Conservation (phyloP, 306 rosid genomes). For the Trifolium repens region DNA sequence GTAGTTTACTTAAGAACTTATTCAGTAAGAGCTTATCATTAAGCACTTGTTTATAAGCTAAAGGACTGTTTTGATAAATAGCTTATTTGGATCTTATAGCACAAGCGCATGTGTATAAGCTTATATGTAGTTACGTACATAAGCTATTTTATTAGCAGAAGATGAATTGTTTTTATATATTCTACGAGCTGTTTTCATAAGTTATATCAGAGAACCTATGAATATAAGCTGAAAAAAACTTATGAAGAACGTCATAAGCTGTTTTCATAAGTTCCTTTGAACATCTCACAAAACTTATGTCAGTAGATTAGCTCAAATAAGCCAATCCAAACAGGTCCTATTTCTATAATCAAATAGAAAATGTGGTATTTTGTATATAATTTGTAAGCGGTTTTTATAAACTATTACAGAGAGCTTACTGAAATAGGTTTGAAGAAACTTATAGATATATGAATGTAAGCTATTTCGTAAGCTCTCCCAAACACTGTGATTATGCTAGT, state of each 20-base stretch:
- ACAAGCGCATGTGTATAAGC: background rate
- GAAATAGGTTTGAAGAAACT: background rate
- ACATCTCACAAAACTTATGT: background rate
- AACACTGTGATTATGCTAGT: background rate
- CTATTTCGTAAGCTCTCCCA: background rate
- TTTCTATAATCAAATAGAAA: background rate
- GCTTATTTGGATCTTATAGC: no score
- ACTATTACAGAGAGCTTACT: background rate
- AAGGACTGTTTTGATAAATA: background rate
- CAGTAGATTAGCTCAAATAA: background rate
- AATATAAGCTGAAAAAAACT: background rate
- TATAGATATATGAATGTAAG: background rate
- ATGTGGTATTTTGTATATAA: background rate
- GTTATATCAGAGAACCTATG: background rate
- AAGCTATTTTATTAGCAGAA: background rate
- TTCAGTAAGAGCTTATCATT: background rate
- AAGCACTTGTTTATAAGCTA: background rate
- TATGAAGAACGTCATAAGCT: background rate
- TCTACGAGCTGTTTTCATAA: background rate
- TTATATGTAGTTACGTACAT: background rate
- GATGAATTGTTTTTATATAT: no score
- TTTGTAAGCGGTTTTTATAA: background rate
- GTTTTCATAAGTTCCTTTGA: background rate
- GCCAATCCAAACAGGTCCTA: no score
- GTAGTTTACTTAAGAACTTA: background rate